Base-by-base conservation (phyloP, 192 early-diverging fungal genomes). In the Backusella liffmaniae region DNA sequence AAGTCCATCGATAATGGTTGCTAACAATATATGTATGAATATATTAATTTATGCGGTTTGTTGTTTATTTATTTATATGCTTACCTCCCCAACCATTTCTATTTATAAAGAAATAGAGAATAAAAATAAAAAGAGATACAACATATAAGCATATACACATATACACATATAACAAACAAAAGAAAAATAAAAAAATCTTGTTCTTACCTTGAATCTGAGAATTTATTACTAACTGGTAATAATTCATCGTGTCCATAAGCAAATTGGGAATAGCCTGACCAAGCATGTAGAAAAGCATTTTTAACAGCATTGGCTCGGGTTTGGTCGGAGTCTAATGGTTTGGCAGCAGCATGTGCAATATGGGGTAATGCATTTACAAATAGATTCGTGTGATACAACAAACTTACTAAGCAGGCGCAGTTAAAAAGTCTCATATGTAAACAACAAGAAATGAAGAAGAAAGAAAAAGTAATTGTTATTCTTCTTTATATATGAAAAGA, bases 1-100 rank as follows among this genome's bases (percentile, higher is more conserved):
- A 18, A 98, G 85, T n/a, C 92, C 83, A 77, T 98, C 96, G 74
- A 97, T 81, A 41, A 96, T 91, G 1, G 93, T 94, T n/a, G 87
- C 87, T 80, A 66, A 42, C 5, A 13, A 66, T 18, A 56, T 9
- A n/a, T 51, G 18, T 32, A 16, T 9, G 1, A 26, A 41, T 37
- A 16, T 70, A 15, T 29, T 62, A 62, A 62, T 62, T 62, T 62
- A 62, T 62, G 56, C 56, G 26, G 10, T 59, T 59, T 59, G 23
- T 26, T n/a, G n/a, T 59, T 59, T 23, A 59, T 59, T 67, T 30
- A 35, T 35, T 67, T 44, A 23, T 73, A 34, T 15, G 32, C 9
- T 49, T 74, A 81, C 80, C 80, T 65, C 86, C 88, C 88, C 87
- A 90, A 3, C 86, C 86, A 71, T 86, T 86, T 46, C 80, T 81